A percentile compares a stretch with the other conserved stretches of the same genome.
Conservation (phyloP, 495 filamentous ascomycete genomes). For the Aspergillus conjunctus region DNA sequence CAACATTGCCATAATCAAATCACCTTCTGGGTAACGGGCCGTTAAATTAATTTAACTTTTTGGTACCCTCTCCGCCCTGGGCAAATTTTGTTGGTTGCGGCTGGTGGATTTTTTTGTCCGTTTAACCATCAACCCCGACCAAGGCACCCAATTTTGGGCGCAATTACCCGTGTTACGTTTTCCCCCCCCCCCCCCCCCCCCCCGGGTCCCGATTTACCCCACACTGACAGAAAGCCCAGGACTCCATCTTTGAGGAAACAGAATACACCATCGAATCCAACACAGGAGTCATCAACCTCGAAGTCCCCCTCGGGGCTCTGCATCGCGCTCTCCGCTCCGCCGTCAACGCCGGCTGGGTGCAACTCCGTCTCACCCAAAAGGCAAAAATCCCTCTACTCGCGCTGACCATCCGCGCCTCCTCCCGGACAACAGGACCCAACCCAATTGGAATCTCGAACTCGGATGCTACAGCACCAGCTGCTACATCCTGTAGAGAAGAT, state of each 20-base stretch:
- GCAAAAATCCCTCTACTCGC: slow-evolving; percentile 80
- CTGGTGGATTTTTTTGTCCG: too few relatives aligned
- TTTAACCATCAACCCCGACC: too few relatives aligned
- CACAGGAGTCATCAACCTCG: slow-evolving; percentile 84
- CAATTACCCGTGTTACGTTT: too few relatives aligned
- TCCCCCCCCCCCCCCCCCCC: too few relatives aligned
- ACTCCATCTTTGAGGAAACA: slow-evolving; percentile 79
- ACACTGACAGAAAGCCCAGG: slow-evolving; percentile 39
- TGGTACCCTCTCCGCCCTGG: too few relatives aligned
- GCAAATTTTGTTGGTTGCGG: too few relatives aligned
- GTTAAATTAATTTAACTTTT: too few relatives aligned
- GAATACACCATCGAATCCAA: slow-evolving; percentile 82
- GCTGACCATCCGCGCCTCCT: slow-evolving; percentile 73
- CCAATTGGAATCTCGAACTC: slow-evolving; percentile 46
- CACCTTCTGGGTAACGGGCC: too few relatives aligned
- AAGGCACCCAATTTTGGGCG: too few relatives aligned
- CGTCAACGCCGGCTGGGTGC: slow-evolving; percentile 70
- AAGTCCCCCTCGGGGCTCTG: slow-evolving; percentile 79
- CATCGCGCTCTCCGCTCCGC: slow-evolving; percentile 87
- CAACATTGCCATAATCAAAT: too few relatives aligned
- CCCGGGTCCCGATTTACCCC: too few relatives aligned
- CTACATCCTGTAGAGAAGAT: not conserved
- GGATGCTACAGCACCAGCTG: not conserved
- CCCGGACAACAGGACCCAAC: slow-evolving; percentile 47
- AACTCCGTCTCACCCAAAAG: slow-evolving; percentile 89